Percentiles rank a stretch among this genome's conserved stretches.
phyloP scores from a whole-genome alignment of 2,329 filamentous ascomycete genomes.

The Chaetomiaceae sp. region DNA sequence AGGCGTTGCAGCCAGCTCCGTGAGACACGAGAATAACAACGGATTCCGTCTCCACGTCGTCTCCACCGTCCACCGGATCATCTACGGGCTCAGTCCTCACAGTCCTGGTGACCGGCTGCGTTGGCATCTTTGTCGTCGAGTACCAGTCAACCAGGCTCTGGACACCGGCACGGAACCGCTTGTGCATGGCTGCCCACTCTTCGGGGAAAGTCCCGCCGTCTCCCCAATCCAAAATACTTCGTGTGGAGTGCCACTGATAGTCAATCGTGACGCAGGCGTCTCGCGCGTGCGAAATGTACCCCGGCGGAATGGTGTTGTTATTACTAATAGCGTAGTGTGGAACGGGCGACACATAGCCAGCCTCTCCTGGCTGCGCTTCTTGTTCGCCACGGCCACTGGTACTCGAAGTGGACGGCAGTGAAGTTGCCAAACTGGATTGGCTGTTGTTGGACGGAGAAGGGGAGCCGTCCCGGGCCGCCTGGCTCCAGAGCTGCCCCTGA shows the following conservation, averaged over 20 bases:
- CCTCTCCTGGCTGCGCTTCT: neutral
- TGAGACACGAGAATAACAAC: slow-evolving; percentile 88
- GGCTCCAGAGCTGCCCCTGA: slow-evolving; percentile 38
- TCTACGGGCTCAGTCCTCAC: slow-evolving; percentile 40
- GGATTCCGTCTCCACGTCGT: slow-evolving; percentile 63
- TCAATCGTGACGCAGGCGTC: slow-evolving; percentile 85
- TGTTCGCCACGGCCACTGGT: slow-evolving; percentile 25
- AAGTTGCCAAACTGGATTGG: slow-evolving; percentile 30
- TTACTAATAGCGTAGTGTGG: slow-evolving; percentile 80
- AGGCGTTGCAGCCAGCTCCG: slow-evolving; percentile 90
- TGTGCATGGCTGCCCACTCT: slow-evolving; percentile 95
- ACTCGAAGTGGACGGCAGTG: slow-evolving; percentile 32
- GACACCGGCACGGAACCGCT: slow-evolving; percentile 75
- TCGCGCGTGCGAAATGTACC: slow-evolving; percentile 85
- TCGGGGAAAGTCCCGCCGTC: slow-evolving; percentile 84
- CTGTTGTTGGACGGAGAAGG: slow-evolving; percentile 2
- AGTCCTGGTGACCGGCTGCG: slow-evolving; percentile 48
- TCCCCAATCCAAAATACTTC: slow-evolving; percentile 73
- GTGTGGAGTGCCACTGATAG: slow-evolving; percentile 93
- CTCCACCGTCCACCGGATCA: slow-evolving; percentile 30
- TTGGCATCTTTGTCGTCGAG: slow-evolving; percentile 48
- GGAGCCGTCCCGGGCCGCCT: slow-evolving; percentile 20
- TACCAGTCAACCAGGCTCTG: slow-evolving; percentile 84
- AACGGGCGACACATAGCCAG: slow-evolving; percentile 65
- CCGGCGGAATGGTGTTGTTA: slow-evolving; percentile 75